These are phyloP conservation scores for Diaporthe caulivora DNA, from an alignment of 2,329 filamentous ascomycete genomes.

Conservation along the genomic window DNA sequence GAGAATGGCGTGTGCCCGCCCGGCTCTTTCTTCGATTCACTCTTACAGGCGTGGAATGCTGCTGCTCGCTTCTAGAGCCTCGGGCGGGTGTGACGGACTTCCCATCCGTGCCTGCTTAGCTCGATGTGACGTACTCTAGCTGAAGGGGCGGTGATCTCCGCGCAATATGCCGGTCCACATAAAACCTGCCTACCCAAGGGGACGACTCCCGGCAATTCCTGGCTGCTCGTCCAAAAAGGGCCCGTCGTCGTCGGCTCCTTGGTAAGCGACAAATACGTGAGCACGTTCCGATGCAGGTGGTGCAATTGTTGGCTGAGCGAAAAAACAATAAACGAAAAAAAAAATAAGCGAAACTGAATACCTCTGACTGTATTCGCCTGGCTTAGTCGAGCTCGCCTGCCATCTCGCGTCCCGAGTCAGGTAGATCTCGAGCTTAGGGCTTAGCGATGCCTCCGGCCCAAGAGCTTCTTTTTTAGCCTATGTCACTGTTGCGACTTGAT, in stretches of 20 bases:
- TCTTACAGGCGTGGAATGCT: not conserved
- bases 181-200: not conserved
- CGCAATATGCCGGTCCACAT: constrained; percentile 7
- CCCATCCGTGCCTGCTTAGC: not conserved
- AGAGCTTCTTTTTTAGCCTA: constrained; percentile 9
- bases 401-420: not conserved
- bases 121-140: constrained; percentile 23
- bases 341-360: not conserved
- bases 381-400: not conserved
- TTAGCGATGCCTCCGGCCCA: not conserved
- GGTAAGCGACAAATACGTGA: not conserved
- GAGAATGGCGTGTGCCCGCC: not conserved
- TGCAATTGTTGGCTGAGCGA: not conserved
- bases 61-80: no score
- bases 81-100: not conserved
- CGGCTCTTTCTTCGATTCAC: not conserved
- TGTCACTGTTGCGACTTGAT: not conserved
- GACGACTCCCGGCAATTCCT: constrained; percentile 5
- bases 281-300: not conserved
- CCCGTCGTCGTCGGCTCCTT: no score
- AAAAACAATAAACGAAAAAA: not conserved
- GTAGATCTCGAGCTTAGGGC: not conserved
- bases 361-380: not conserved
- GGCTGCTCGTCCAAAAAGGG: not conserved
- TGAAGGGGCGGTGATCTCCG: constrained; percentile 24